Percentiles rank a stretch among this genome's conserved stretches.
These are phyloP conservation scores for Leucogyrophana mollusca DNA, from an alignment of 768 basidiomycete genomes.

Conservation along the genomic window DNA sequence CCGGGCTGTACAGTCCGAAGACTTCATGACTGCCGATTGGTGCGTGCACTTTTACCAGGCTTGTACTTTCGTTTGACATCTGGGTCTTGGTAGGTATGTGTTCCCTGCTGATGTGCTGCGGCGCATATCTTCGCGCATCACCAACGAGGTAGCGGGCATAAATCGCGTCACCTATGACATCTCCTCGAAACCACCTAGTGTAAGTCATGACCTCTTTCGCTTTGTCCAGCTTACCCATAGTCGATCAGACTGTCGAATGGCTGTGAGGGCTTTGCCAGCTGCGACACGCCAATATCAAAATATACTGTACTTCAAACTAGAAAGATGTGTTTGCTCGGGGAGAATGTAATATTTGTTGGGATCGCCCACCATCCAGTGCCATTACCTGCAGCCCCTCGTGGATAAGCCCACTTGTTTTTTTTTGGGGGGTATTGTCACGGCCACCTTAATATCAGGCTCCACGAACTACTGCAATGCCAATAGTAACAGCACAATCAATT, in stretches of 20 bases:
- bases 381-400: too few species aligned
- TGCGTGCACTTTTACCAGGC: constrained; percentile 31
- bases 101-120: constrained; percentile 90
- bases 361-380: too few species aligned
- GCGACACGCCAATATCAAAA: too few species aligned
- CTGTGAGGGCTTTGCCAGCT: constrained; percentile 29
- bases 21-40: constrained; percentile 99
- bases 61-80: constrained; percentile 2
- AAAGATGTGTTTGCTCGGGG: too few species aligned
- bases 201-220: constrained; percentile 35
- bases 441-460: too few species aligned
- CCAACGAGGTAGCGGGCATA: constrained; percentile 96
- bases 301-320: too few species aligned
- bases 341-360: too few species aligned
- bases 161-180: constrained; percentile 97
- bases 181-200: constrained; percentile 94
- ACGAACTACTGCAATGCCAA: too few species aligned
- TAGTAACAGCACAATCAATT: too few species aligned
- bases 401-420: too few species aligned
- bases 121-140: constrained; percentile 93
- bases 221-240: not conserved
- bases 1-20: constrained; percentile 95
- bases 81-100: constrained; percentile 66
- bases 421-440: too few species aligned
- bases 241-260: constrained; percentile 43